phyloP scores from a whole-genome alignment of 2,329 filamentous ascomycete genomes.

The Colletotrichum brevisporum region DNA sequence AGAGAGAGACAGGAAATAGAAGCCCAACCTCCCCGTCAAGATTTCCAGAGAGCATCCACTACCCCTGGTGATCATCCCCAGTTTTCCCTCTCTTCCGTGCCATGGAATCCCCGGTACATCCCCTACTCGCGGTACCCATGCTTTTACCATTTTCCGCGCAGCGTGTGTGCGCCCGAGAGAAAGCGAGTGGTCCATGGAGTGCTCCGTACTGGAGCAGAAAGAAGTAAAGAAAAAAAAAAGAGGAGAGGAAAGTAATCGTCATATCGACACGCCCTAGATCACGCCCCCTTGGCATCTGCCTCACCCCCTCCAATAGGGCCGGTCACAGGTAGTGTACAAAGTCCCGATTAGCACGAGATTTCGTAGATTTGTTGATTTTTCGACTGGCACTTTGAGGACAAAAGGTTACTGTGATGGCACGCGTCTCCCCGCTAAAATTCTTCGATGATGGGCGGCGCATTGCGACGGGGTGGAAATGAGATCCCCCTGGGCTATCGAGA shows the following conservation, averaged over 20 bases:
- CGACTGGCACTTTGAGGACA: background rate
- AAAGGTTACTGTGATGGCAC: slow-evolving; percentile 9
- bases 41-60: background rate
- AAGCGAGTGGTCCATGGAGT: background rate
- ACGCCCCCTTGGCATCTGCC: no score
- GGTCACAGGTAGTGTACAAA: no score
- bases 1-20: slow-evolving; percentile 22
- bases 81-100: slow-evolving; percentile 27
- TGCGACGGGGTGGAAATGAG: slow-evolving; percentile 28
- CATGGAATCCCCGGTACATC: slow-evolving; percentile 21
- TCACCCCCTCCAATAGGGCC: no score
- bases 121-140: slow-evolving; percentile 34
- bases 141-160: slow-evolving; percentile 15
- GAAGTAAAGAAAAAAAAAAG: no score
- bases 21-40: background rate
- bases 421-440: slow-evolving; percentile 8
- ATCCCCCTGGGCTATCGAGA: slow-evolving; percentile 38
- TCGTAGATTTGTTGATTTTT: slow-evolving; percentile 13
- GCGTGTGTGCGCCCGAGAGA: background rate
- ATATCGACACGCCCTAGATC: slow-evolving; percentile 12
- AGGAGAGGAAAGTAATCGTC: no score
- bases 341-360: slow-evolving; percentile 22
- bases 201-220: no score
- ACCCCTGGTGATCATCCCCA: slow-evolving; percentile 20
- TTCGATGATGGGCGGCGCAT: slow-evolving; percentile 28